Percentiles rank a stretch among this genome's conserved stretches.
These are phyloP conservation scores for Aspergillus alliaceus DNA, from an alignment of 2,329 filamentous ascomycete species.

Conservation along the genomic window DNA sequence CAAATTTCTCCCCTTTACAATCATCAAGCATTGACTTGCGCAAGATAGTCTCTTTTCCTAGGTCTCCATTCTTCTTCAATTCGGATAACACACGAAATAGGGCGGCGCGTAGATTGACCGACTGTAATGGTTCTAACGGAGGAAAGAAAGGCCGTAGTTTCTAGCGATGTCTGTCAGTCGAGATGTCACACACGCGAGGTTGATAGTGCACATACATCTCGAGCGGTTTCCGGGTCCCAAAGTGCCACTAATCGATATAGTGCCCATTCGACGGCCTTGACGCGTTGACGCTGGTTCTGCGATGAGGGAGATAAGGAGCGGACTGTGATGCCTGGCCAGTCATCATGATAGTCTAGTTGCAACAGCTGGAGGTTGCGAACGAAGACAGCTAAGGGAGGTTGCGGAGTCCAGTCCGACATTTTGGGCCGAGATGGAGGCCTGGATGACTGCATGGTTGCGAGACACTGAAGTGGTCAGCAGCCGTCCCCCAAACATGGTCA, in stretches of 20 bases:
- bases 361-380: conserved; percentile 81
- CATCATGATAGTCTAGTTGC: conserved; percentile 70
- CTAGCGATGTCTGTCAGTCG: conserved; percentile 43
- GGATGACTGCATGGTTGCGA: conserved; percentile 33
- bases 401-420: conserved; percentile 39
- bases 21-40: conserved; percentile 97
- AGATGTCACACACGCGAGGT: not conserved
- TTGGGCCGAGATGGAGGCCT: conserved; percentile 31
- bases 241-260: conserved; percentile 83
- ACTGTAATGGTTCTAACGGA: conserved; percentile 84
- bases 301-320: conserved; percentile 69
- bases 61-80: conserved; percentile 79
- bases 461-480: not conserved
- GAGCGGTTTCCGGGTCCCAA: conserved; percentile 76
- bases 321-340: conserved; percentile 76
- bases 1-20: conserved; percentile 86
- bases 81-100: conserved; percentile 79
- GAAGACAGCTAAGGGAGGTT: conserved; percentile 65
- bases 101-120: conserved; percentile 81
- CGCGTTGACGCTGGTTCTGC: conserved; percentile 77
- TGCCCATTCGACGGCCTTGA: conserved; percentile 83
- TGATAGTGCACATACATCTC: conserved; percentile 57
- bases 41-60: conserved; percentile 77
- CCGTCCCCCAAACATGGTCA: not conserved
- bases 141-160: conserved; percentile 91